Evolutionary conservation across 805 yeast species (phyloP), one percentile per base, ranked within the genome.

Genomic region (Barnettozyma wickerhamii): DNA sequence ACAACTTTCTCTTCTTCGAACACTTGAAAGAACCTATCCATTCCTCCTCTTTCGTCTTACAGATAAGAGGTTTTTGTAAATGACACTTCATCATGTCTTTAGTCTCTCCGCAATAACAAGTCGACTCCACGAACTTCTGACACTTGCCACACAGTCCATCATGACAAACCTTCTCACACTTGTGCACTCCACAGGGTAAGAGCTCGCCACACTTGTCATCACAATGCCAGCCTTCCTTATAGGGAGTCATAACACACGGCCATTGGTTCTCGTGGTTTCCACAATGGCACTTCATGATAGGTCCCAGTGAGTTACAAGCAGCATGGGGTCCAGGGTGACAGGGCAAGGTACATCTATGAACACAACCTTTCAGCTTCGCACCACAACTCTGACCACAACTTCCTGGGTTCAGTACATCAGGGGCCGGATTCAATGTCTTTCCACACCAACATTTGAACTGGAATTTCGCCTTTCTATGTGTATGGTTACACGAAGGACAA

Each of bases 261-360:
- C 77, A 63, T 54, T 85, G 93, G 39, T 73, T 74, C 13, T 69
- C 58, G 37, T 74, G 68, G 30, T 71, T 72, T 2, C 96, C 96
- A 66, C 97, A 89, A 21, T 69, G 66, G 61, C 96, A 89, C 30
- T 63, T 64, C 65, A 84, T 62, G 9, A 66, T 61, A 0, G 95
- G 91, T 0, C 91, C 88, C 57, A 83, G 62, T 2, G 95, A 88
- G 12, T 84, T 79, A 65, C 97, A 89, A 30, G 68, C 67, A 1
- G 87, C 79, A 60, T 90, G 96, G 1, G 89, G 84, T 0, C 96
- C 97, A 3, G 96, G 91, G 59, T 89, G 97, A 58, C 97, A 89
- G 13, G 73, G 71, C 4, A 79, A 63, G 1, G 84, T 62, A 55
- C 97, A 89, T 3, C 78, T 75, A 57, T 89, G 97, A 2, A 79